These are phyloP conservation scores for Colletotrichum spaethianum DNA, from an alignment of 2,329 filamentous ascomycete genomes.

Conservation along the genomic window DNA sequence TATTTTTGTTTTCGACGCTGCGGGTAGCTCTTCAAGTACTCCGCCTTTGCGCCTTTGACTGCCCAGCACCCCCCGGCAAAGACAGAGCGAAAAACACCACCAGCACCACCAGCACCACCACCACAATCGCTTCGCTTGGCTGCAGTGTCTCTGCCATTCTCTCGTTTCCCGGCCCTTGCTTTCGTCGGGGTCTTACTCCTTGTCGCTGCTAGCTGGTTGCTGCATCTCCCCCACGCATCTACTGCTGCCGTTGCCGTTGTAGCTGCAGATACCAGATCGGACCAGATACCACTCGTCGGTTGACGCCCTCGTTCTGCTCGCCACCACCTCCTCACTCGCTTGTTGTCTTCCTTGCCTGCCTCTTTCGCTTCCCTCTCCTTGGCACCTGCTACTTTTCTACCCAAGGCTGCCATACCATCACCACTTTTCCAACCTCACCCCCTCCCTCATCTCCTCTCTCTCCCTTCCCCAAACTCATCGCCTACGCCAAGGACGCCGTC, in stretches of 20 bases:
- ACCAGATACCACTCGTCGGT: conserved; percentile 8
- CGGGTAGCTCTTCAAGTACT: background rate
- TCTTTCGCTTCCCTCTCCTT: conserved; percentile 32
- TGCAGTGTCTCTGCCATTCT: conserved; percentile 25
- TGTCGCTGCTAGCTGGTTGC: conserved; percentile 3
- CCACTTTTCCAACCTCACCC: conserved; percentile 9
- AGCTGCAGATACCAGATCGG: conserved; percentile 30
- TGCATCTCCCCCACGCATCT: conserved; percentile 7
- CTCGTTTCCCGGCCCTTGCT: conserved; percentile 34
- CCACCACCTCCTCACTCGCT: conserved; percentile 28
- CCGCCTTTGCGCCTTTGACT: conserved; percentile 6
- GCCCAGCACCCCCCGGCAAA: conserved; percentile 29
- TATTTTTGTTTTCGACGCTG: background rate
- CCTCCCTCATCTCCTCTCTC: background rate
- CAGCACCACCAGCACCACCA: conserved; percentile 20
- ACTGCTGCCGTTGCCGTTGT: conserved; percentile 25
- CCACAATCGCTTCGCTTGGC: conserved; percentile 34
- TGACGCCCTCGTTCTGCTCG: conserved; percentile 11
- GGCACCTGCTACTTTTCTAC: conserved; percentile 33
- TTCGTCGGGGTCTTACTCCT: conserved; percentile 18
- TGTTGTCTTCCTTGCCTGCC: conserved; percentile 20
- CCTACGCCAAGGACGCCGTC: background rate
- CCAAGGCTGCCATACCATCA: conserved; percentile 30
- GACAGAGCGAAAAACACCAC: background rate
- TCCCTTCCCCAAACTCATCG: background rate